Percentiles rank a stretch among this genome's conserved stretches.
These are phyloP conservation scores for Pichia nakasei DNA, from an alignment of 805 yeast species.

Conservation along the genomic window DNA sequence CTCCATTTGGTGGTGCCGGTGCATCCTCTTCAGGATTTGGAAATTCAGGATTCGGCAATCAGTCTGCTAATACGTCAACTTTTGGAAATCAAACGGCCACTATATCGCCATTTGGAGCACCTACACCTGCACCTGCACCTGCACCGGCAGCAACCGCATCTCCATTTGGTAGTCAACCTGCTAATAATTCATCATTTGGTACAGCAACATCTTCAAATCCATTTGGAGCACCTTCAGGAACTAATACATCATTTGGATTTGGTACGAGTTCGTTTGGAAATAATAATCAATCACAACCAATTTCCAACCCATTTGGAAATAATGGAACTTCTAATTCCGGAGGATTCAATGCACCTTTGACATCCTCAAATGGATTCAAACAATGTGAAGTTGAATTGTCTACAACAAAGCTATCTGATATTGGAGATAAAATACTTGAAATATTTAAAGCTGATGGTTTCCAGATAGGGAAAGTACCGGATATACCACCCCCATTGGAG, in stretches of 20 bases:
- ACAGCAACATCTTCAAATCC: constrained; percentile 14
- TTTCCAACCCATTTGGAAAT: neutral
- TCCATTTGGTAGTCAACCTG: constrained; percentile 1
- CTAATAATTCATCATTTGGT: constrained; percentile 13
- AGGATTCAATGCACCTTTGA: neutral
- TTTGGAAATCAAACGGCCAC: neutral
- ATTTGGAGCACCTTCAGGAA: neutral
- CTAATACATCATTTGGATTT: constrained; percentile 2
- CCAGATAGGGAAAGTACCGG: constrained; percentile 60
- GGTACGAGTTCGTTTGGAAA: too few relatives aligned
- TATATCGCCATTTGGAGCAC: neutral
- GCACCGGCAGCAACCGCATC: constrained; percentile 7
- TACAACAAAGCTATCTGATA: constrained; percentile 26
- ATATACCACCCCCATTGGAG: constrained; percentile 57
- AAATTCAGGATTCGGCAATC: constrained; percentile 14
- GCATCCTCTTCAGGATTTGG: constrained; percentile 7
- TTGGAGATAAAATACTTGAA: constrained; percentile 34
- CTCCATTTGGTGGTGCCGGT: constrained; percentile 1
- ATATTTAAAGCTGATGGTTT: constrained; percentile 43
- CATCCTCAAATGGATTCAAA: constrained; percentile 5
- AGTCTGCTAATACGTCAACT: too few relatives aligned
- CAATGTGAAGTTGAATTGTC: constrained; percentile 20
- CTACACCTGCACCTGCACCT: too few relatives aligned
- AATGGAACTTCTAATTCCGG: too few relatives aligned
- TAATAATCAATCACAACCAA: too few relatives aligned